Evolutionary conservation across 139 green algal genomes (phyloP).

Genomic region (Asterochloris erici): DNA sequence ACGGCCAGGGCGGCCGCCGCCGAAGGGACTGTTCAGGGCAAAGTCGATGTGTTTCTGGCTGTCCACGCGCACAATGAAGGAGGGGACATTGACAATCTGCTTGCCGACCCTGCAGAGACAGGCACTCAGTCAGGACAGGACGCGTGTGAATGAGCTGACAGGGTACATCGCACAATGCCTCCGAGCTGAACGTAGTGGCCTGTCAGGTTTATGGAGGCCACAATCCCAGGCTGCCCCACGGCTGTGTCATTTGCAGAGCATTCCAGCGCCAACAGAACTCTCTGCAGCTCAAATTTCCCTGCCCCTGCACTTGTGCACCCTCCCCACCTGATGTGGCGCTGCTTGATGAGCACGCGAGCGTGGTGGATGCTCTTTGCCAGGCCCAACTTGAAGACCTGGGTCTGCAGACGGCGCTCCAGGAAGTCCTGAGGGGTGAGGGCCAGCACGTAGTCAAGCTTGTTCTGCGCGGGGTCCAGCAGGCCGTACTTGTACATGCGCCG

Average conservation of each 20-base stretch:
- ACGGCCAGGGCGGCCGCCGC: conserved; percentile 93
- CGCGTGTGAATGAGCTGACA: not conserved
- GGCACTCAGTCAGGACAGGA: not conserved
- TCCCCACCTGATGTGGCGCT: conserved; percentile 92
- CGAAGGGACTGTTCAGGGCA: conserved; percentile 93
- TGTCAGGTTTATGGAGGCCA: no score
- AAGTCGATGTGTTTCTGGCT: conserved; percentile 99
- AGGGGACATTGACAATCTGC: conserved; percentile 99
- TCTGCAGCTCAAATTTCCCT: no score
- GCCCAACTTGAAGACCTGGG: conserved; percentile 99
- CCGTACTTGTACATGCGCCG: conserved; percentile 97
- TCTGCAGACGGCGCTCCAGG: conserved; percentile 89
- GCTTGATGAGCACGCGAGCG: conserved; percentile 95
- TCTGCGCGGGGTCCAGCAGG: conserved; percentile 91
- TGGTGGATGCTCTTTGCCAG: conserved; percentile 99
- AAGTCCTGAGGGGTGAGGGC: conserved; percentile 84
- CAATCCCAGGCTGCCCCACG: not conserved
- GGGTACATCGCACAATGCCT: not conserved
- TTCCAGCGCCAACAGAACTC: no score
- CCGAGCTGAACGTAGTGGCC: not conserved
- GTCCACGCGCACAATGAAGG: conserved; percentile 97
- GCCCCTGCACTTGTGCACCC: no score
- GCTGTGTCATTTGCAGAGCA: not conserved
- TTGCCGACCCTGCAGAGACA: conserved; percentile 89
- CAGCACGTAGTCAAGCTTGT: conserved; percentile 99